Evolutionary conservation across 441 rosid species (phyloP).

Genomic region (Euphorbia schlechtendalii): DNA sequence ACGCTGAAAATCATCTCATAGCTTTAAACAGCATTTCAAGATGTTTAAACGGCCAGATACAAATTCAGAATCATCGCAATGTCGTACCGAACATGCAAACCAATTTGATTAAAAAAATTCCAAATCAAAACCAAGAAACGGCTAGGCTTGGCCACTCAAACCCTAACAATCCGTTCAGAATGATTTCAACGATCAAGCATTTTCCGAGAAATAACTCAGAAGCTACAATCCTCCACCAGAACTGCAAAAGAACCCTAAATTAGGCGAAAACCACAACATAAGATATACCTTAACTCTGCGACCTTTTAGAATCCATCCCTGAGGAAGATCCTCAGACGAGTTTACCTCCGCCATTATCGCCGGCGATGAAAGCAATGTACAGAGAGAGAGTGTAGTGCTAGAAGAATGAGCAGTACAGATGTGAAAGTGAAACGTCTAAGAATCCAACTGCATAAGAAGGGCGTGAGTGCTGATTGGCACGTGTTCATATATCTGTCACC

Average conservation of each 20-base stretch:
- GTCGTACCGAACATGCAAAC: not conserved
- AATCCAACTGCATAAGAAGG: too few relatives aligned
- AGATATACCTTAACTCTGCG: constrained; percentile 47
- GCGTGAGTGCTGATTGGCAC: too few relatives aligned
- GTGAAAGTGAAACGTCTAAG: too few relatives aligned
- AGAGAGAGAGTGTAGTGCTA: too few relatives aligned
- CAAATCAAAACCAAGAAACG: not conserved
- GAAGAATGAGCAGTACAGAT: too few relatives aligned
- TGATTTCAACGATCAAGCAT: not conserved
- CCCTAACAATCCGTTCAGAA: not conserved
- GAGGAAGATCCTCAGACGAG: constrained; percentile 46
- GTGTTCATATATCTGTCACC: too few relatives aligned
- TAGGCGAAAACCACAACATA: not conserved
- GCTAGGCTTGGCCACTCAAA: not conserved
- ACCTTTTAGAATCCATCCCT: constrained; percentile 48
- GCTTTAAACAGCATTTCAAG: not conserved
- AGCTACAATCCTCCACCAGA: not conserved
- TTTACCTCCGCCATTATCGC: constrained; percentile 15
- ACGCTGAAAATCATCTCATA: not conserved
- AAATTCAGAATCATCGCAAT: not conserved
- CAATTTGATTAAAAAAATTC: not conserved
- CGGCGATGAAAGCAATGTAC: not conserved
- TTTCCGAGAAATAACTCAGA: not conserved
- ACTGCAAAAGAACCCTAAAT: constrained; percentile 4
- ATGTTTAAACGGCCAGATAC: not conserved